Base-by-base conservation (phyloP, 2,329 filamentous ascomycete genomes). In the Allantophomopsis cytisporea region DNA sequence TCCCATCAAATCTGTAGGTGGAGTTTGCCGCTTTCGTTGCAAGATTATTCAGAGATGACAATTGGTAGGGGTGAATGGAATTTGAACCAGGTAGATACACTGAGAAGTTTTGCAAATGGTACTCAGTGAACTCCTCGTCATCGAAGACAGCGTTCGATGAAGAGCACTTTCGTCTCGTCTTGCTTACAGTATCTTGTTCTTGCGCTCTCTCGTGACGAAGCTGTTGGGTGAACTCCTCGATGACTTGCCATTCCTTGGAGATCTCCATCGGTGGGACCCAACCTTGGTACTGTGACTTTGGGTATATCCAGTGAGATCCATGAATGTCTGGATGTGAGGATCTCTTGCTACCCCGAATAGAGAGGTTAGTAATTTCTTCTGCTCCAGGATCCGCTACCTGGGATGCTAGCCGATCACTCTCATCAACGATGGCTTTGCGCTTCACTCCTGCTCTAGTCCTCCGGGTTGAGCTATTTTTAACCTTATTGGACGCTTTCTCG, bases 1-100 rank as follows among this genome's bases (percentile, higher is more conserved):
- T 51, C 0, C 81, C 81, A 45, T 83, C 74, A 31, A 84, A 73
- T 35, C 62, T 71, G 39, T 75, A 65, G 4, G 44, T 49, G 13
- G 51, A 54, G 31, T 55, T 57, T 0, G 53, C 60, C 0, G 47
- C 54, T 13, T 54, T 56, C 1, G 60, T 63, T 3, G 64, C 57
- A 0, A 80, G 59, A 7, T 69, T 56, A 16, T 80, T 66, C 0
- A 82, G 56, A 0, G 71, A 59, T 5, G 66, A 59, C 51, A 83
- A 64, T 44, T 80, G 73, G 37, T 58, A 51, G 0, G 58, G 56
- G 39, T 65, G 62, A 0, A 43, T 20, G 0, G 34, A 17, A 0
- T 48, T 45, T 35, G 66, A 50, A 7, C 44, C 39, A 3, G 52
- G 51, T 17, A 64, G 54, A 48, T 81, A 83, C 2, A 81, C 58